Conservation (phyloP, 306 rosid species). For the Senna tora region DNA sequence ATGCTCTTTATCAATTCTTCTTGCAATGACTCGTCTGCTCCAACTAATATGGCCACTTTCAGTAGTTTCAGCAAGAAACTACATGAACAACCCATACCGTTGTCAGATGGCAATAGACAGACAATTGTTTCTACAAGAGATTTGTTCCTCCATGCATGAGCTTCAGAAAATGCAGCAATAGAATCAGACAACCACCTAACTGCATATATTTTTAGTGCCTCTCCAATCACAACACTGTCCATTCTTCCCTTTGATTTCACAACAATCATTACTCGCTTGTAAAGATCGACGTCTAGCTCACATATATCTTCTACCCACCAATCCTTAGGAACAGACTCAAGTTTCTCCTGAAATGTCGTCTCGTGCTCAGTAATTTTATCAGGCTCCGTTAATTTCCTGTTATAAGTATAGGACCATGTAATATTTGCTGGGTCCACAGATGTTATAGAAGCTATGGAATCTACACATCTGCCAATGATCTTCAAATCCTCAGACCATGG, state of each 20-base stretch:
- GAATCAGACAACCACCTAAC: slow-evolving; percentile 92
- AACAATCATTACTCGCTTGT: slow-evolving; percentile 76
- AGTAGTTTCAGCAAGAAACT: slow-evolving; percentile 84
- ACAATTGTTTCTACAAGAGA: slow-evolving; percentile 85
- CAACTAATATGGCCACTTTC: slow-evolving; percentile 83
- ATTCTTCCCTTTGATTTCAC: slow-evolving; percentile 96
- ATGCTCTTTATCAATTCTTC: slow-evolving; percentile 67
- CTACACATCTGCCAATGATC: slow-evolving; percentile 92
- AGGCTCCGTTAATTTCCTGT: slow-evolving; percentile 69
- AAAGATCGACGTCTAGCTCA: slow-evolving; percentile 90
- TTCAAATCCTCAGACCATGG: slow-evolving; percentile 95
- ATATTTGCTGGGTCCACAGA: slow-evolving; percentile 78
- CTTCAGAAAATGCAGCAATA: slow-evolving; percentile 80
- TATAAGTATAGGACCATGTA: slow-evolving; percentile 91
- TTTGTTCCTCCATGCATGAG: slow-evolving; percentile 68
- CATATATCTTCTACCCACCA: slow-evolving; percentile 99
- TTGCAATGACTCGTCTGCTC: slow-evolving; percentile 65
- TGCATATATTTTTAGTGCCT: slow-evolving; percentile 84
- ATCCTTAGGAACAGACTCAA: slow-evolving; percentile 76
- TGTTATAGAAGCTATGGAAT: slow-evolving; percentile 92
- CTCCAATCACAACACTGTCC: slow-evolving; percentile 88
- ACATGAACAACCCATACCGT: slow-evolving; percentile 68
- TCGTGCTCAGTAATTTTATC: slow-evolving; percentile 67
- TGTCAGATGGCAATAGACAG: slow-evolving; percentile 78
- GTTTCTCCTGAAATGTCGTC: slow-evolving; percentile 49